A percentile compares a stretch with the other conserved stretches of the same genome.
These are phyloP conservation scores for Chalara sp. DNA, from an alignment of 2,329 filamentous ascomycete genomes.

Conservation along the genomic window DNA sequence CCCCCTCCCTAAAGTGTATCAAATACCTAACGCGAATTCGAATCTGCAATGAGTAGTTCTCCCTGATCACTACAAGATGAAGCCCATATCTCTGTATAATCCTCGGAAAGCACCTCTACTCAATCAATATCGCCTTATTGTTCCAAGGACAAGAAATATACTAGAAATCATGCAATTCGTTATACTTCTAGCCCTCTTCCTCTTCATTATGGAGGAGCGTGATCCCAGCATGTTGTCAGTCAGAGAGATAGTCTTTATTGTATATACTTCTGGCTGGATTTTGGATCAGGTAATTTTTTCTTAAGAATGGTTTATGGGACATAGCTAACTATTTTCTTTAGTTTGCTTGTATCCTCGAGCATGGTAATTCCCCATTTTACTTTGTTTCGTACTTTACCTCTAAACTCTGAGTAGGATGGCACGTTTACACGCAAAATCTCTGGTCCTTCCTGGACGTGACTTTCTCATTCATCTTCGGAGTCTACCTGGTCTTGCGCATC, in stretches of 20 bases:
- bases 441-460: conserved; percentile 83
- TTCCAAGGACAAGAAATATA: conserved; percentile 69
- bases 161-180: conserved; percentile 71
- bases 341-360: conserved; percentile 17
- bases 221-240: conserved; percentile 48
- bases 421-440: conserved; percentile 79
- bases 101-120: conserved; percentile 67
- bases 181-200: conserved; percentile 60
- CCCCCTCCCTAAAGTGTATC: too few relatives aligned
- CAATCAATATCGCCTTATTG: conserved; percentile 80
- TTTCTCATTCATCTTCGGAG: conserved; percentile 64
- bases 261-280: conserved; percentile 70
- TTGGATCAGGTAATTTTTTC: conserved; percentile 15
- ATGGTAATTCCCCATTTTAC: conserved; percentile 21
- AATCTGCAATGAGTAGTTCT: conserved; percentile 39
- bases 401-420: conserved; percentile 40
- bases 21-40: too few relatives aligned
- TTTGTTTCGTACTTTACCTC: background rate
- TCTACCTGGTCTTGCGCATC: conserved; percentile 62
- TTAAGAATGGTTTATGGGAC: background rate
- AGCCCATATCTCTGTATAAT: conserved; percentile 75
- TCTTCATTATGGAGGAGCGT: conserved; percentile 65
- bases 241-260: conserved; percentile 59
- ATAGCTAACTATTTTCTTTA: background rate
- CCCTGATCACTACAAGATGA: conserved; percentile 79